Base-by-base conservation (phyloP, 306 rosid species). In the Acacia confusa region DNA sequence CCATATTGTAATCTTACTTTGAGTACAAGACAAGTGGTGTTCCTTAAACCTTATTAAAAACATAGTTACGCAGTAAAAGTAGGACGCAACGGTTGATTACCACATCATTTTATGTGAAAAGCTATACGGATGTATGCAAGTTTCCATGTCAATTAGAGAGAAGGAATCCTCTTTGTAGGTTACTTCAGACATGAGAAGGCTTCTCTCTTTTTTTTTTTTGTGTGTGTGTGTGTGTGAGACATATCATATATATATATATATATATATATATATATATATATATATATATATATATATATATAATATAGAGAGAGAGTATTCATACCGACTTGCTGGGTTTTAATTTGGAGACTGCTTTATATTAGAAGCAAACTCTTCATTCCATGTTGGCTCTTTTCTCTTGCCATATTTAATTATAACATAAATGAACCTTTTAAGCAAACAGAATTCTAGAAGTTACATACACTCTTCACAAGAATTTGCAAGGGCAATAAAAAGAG, bases 381-480 rank as follows among this genome's bases (percentile, higher is more conserved):
- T 93, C 99, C 99, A 95, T n/a, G 92, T 90, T 66, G 97, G 97
- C 61, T 91, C 90, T 78, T 85, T 95, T 57, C 80, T 90, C 92
- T 97, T 91, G 88, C 70, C 81, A 86, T 16, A 86, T 64, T 63
- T 81, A 77, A 85, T 82, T 76, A 7, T 79, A 28, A 70, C 77
- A 76, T 17, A 44, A 41, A 65, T 58, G 71, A 64, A 78, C 44
- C 52, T 74, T 79, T 72, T 78, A 38, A 22, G 43, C 19, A 22
- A 15, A 79, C 19, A n/a, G 15, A 55, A 70, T 30, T 63, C 47
- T 17, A 28, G 27, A 41, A 22, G 5, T 69, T 80, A 30, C 15
- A 25, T 83, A 48, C 9, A 25, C 61, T 28, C 58, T 47, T 70
- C 12, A 28, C 13, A 27, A 24, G 24, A 58, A 45, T 58, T 72